Percentiles rank a stretch among this genome's conserved stretches.
Conservation (phyloP, 805 yeast genomes). For the Scheffersomyces stipitis region DNA sequence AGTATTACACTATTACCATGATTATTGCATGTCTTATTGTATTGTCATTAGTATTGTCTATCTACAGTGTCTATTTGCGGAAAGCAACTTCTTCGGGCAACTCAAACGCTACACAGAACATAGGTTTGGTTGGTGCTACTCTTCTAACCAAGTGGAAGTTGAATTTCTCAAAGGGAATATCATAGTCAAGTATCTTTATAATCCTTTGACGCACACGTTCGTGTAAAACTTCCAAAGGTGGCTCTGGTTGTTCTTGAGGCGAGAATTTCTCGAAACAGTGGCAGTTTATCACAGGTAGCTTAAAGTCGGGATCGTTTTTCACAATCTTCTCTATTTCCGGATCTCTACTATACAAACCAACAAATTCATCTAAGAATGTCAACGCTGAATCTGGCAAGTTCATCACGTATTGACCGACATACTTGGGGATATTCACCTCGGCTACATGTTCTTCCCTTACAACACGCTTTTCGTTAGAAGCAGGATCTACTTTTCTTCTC, state of each 20-base stretch:
- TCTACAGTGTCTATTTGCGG: constrained; percentile 13
- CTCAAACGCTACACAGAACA: constrained; percentile 84
- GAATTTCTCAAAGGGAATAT: constrained; percentile 49
- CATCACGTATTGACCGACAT: constrained; percentile 81
- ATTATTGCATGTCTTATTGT: too few species aligned
- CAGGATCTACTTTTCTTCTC: constrained; percentile 37
- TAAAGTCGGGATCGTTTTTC: constrained; percentile 44
- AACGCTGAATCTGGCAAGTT: constrained; percentile 93
- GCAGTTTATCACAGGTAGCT: constrained; percentile 75
- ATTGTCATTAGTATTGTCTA: too few species aligned
- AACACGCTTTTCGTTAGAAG: constrained; percentile 22
- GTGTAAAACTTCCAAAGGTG: constrained; percentile 65
- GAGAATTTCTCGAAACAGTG: constrained; percentile 91
- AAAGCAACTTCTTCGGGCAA: constrained; percentile 71
- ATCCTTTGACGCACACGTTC: constrained; percentile 58
- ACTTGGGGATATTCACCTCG: constrained; percentile 47
- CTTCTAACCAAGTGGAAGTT: constrained; percentile 83
- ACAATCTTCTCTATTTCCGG: constrained; percentile 36
- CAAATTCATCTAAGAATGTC: constrained; percentile 72
- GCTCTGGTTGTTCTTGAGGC: constrained; percentile 66
- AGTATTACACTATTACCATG: too few species aligned
- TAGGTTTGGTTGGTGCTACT: constrained; percentile 95
- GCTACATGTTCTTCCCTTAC: constrained; percentile 16
- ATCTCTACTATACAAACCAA: constrained; percentile 61
- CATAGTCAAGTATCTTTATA: constrained; percentile 44